A percentile compares a stretch with the other conserved stretches of the same genome.
Evolutionary conservation across 768 basidiomycete species (phyloP).

Genomic region (Rhodotorula kratochvilovae): DNA sequence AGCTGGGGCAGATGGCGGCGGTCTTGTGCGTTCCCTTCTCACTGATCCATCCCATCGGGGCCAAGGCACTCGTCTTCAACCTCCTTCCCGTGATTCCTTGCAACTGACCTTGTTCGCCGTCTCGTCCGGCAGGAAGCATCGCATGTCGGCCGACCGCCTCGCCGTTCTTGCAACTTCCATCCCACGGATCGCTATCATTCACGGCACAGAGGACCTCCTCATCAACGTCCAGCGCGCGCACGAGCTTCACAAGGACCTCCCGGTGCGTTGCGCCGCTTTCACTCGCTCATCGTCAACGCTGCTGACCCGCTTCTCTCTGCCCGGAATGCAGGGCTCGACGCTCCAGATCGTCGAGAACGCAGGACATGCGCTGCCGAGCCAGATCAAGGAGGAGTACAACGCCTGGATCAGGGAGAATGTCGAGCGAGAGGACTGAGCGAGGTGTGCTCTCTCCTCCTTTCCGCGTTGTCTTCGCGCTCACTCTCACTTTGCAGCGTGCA

Average conservation of each 20-base stretch:
- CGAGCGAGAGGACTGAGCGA: not conserved
- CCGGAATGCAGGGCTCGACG: constrained; percentile 11
- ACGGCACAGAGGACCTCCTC: constrained; percentile 36
- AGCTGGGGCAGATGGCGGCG: constrained; percentile 29
- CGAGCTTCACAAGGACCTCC: constrained; percentile 23
- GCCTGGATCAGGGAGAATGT: constrained; percentile 17
- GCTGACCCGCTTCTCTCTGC: not conserved
- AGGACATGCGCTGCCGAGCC: constrained; percentile 25
- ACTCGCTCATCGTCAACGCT: no score
- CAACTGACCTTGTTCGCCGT: no score
- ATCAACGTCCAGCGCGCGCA: constrained; percentile 24
- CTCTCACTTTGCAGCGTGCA: no score
- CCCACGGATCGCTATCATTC: constrained; percentile 30
- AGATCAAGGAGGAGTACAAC: constrained; percentile 29
- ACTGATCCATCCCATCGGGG: no score
- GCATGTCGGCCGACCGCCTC: constrained; percentile 11
- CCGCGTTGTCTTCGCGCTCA: no score
- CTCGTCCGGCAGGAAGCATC: constrained; percentile 5
- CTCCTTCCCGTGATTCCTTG: no score
- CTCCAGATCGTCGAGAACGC: constrained; percentile 20
- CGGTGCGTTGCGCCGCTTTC: constrained; percentile 9
- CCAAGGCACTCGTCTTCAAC: not conserved
- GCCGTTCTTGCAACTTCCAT: not conserved
- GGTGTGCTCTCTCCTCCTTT: not conserved
- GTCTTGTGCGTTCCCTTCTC: not conserved